A percentile compares a stretch with the other conserved stretches of the same genome.
These are phyloP conservation scores for Boeremia lycopersici DNA, from an alignment of 2,329 filamentous ascomycete species.

Conservation along the genomic window DNA sequence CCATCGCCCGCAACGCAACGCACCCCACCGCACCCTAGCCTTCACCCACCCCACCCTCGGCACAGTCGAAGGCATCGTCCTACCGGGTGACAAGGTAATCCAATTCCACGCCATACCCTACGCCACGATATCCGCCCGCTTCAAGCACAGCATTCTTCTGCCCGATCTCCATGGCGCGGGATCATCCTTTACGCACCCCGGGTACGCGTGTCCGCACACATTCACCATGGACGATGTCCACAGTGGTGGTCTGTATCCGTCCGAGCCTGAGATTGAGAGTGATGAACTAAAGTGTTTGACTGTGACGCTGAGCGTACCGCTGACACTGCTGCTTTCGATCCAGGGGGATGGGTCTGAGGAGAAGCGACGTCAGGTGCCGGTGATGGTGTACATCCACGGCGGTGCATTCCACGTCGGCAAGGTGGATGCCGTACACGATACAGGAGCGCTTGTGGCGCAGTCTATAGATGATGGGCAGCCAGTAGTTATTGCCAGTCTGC, in stretches of 20 bases:
- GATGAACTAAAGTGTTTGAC: constrained; percentile 28
- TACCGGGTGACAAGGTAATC: constrained; percentile 27
- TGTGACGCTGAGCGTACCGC: constrained; percentile 32
- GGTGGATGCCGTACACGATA: constrained; percentile 33
- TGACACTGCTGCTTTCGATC: constrained; percentile 7
- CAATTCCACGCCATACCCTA: constrained; percentile 34
- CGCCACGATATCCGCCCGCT: constrained; percentile 29
- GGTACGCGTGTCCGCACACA: constrained; percentile 14
- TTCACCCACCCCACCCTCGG: constrained; percentile 28
- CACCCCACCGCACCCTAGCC: constrained; percentile 6
- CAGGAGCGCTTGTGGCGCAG: constrained; percentile 29
- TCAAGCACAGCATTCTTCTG: constrained; percentile 24
- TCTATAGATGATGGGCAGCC: constrained; percentile 26
- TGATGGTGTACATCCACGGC: constrained; percentile 60
- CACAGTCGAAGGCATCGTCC: constrained; percentile 23
- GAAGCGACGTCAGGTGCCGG: constrained; percentile 47
- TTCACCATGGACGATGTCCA: not conserved
- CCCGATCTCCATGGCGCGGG: constrained; percentile 5
- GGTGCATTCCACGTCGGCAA: constrained; percentile 54
- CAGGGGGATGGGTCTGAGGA: not conserved
- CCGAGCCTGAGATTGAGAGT: not conserved
- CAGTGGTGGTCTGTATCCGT: not conserved
- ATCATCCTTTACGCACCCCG: constrained; percentile 24
- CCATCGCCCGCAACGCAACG: not conserved
- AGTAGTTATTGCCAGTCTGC: constrained; percentile 24